Evolutionary conservation across 2,329 filamentous ascomycete species (phyloP), one percentile per base, ranked within the genome.

Genomic region (Corynespora cassiicola): DNA sequence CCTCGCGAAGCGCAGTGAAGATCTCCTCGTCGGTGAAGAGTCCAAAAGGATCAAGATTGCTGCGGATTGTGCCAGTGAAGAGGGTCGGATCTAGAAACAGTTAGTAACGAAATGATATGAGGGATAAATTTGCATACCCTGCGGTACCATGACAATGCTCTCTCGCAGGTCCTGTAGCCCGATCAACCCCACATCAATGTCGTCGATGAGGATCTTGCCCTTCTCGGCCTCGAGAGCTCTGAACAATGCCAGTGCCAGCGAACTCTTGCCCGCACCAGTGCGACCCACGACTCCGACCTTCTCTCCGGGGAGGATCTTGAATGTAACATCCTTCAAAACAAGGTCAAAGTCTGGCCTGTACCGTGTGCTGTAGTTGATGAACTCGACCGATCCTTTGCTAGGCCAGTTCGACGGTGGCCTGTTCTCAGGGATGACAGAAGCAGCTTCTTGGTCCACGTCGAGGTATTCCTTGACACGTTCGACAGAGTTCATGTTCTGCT

Each of bases 401-500:
- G 94, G 94, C 94, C 94, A 99, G 62, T 88, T 84, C 4, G 78
- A 70, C 0, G 86, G 78, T 6, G 94, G 94, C 18, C 89, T 81
- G 50, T 83, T 88, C 42, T 92, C 84, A 37, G 90, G 84, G 25
- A 95, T 80, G 25, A 95, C 75, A 1, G 88, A 78, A 1, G 80
- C 76, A 1, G 94, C 91, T 71, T 99, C 94, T 66, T 96, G 92
- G 56, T 97, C 92, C 1, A 99, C 88, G 28, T 97, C 90, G 22
- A 97, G 80, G 63, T 97, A 99, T 66, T 99, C 94, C 74, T 96
- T 95, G 63, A 99, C 86, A 61, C 94, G 88, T 72, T 99, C 94
- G 31, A 97, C 91, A 3, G 92, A 92, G 71, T 99, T 99, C 94
- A 99, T 97, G 71, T 96, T 97, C 70, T 99, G 94, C 72, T 99